phyloP scores from a whole-genome alignment of 2,329 filamentous ascomycete species.

The Monosporascus sp. region DNA sequence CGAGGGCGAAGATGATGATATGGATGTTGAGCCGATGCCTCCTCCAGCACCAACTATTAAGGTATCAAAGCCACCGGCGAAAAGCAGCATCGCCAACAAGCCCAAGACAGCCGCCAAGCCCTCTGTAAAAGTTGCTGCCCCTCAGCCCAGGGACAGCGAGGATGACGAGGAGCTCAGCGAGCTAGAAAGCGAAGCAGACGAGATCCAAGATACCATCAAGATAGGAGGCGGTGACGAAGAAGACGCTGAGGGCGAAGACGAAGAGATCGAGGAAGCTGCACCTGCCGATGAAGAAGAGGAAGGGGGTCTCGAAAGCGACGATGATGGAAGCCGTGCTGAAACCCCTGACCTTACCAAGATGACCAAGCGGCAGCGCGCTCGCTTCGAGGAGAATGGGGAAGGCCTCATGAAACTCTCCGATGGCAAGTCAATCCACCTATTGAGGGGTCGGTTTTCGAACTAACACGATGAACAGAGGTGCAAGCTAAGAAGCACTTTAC shows the following conservation, averaged over 20 bases:
- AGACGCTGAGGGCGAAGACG: constrained; percentile 36
- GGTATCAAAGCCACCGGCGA: constrained; percentile 40
- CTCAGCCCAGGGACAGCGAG: constrained; percentile 36
- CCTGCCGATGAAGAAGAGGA: constrained; percentile 31
- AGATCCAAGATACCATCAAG: constrained; percentile 40
- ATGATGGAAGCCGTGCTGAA: constrained; percentile 41
- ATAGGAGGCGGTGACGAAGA: constrained; percentile 32
- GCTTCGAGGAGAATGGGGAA: constrained; percentile 51
- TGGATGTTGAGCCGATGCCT: constrained; percentile 32
- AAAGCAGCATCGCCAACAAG: constrained; percentile 21
- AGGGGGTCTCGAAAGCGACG: constrained; percentile 37
- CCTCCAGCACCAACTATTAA: constrained; percentile 40
- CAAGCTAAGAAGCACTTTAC: constrained; percentile 59
- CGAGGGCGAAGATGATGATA: constrained; percentile 48
- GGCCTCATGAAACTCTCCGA: constrained; percentile 55
- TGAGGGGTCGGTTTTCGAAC: not conserved
- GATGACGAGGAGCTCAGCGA: constrained; percentile 54
- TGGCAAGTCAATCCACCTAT: constrained; percentile 32
- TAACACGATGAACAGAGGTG: constrained; percentile 42
- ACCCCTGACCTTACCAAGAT: constrained; percentile 53
- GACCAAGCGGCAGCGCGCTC: constrained; percentile 55
- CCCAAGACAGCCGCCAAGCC: constrained; percentile 26
- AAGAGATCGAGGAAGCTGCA: constrained; percentile 39
- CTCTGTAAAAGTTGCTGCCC: constrained; percentile 19
- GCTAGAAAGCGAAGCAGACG: constrained; percentile 45